These are phyloP conservation scores for Urochloa ruziziensis DNA, from an alignment of 176 grass and related monocot genomes.

Conservation along the genomic window DNA sequence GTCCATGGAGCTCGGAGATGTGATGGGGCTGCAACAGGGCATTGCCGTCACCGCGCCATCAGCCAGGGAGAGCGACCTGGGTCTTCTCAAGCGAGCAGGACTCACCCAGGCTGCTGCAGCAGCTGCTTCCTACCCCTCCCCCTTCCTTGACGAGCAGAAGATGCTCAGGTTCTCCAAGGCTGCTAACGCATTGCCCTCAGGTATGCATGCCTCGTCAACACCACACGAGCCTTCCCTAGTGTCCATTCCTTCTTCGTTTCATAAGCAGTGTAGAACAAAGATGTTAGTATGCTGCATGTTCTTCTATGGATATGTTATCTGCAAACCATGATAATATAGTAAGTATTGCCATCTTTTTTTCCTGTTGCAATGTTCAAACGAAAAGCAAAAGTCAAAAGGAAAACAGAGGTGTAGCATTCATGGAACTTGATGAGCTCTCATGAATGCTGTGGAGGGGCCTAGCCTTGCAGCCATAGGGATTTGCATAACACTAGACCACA, in stretches of 20 bases:
- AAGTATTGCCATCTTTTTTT: too few relatives aligned
- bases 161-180: slow-evolving; percentile 64
- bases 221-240: not conserved
- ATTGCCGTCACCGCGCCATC: not conserved
- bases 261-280: not conserved
- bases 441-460: slow-evolving; percentile 21
- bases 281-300: not conserved
- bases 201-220: slow-evolving; percentile 12
- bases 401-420: slow-evolving; percentile 35
- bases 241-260: not conserved
- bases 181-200: slow-evolving; percentile 34
- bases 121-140: slow-evolving; percentile 18
- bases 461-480: slow-evolving; percentile 29
- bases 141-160: slow-evolving; percentile 57
- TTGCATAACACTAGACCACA: not conserved
- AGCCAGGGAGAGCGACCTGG: slow-evolving; percentile 19
- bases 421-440: slow-evolving; percentile 42
- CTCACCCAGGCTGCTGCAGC: slow-evolving; percentile 9
- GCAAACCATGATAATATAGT: not conserved
- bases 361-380: slow-evolving; percentile 23
- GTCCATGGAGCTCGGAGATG: slow-evolving; percentile 30
- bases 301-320: slow-evolving; percentile 25
- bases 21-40: slow-evolving; percentile 38
- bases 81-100: slow-evolving; percentile 15
- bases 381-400: slow-evolving; percentile 34